These are phyloP conservation scores for Aureobasidium sp. DNA, from an alignment of 2,329 filamentous ascomycete genomes.

Conservation along the genomic window DNA sequence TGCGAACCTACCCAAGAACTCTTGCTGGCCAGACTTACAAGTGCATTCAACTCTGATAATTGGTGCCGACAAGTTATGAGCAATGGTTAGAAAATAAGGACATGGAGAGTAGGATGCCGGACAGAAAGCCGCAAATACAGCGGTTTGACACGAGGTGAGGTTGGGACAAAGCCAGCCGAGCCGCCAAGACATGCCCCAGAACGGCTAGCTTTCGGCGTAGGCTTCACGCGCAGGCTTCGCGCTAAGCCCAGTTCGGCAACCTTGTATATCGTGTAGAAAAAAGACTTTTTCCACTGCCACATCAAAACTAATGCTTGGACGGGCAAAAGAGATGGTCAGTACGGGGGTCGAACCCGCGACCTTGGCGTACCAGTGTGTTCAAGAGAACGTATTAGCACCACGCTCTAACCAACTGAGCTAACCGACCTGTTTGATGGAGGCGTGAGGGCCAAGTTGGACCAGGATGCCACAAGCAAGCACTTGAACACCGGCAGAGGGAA, in stretches of 20 bases:
- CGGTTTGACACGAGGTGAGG: conserved; percentile 2
- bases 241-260: neutral
- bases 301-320: neutral
- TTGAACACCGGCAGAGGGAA: too few species aligned
- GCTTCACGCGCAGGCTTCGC: neutral
- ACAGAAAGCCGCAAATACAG: neutral
- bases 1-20: neutral
- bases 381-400: conserved; percentile 22
- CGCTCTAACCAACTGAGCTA: conserved; percentile 28
- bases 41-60: neutral
- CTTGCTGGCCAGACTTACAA: too few species aligned
- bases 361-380: conserved; percentile 20
- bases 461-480: too few species aligned
- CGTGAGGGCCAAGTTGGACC: too few species aligned
- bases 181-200: neutral
- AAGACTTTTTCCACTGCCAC: neutral
- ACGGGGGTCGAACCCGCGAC: conserved; percentile 26
- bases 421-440: conserved; percentile 10
- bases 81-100: too few species aligned
- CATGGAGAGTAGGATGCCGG: neutral
- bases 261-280: neutral
- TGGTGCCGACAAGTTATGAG: neutral
- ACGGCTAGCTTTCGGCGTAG: too few species aligned
- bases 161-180: neutral
- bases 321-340: too few species aligned